Evolutionary conservation across 331 rosid species (phyloP).

Genomic region (Acacia pycnantha): DNA sequence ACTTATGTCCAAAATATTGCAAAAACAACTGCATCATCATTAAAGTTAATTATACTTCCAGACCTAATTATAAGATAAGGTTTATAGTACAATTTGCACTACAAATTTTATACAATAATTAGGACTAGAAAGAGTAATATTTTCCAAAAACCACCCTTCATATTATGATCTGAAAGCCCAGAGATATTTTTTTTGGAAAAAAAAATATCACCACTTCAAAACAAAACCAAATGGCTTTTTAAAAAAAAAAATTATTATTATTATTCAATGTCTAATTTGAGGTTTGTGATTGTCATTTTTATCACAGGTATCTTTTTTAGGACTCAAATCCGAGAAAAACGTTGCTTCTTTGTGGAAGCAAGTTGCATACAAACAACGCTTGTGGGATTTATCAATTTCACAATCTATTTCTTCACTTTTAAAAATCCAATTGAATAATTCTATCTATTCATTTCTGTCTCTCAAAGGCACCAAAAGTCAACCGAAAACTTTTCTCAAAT

Average conservation of each 20-base stretch:
- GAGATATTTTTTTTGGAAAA: too few species aligned
- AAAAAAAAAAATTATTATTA: too few species aligned
- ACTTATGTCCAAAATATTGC: not conserved
- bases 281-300: too few species aligned
- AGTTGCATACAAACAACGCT: not conserved
- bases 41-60: not conserved
- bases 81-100: too few species aligned
- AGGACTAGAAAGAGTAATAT: not conserved
- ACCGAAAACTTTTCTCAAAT: not conserved
- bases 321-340: too few species aligned
- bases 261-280: too few species aligned
- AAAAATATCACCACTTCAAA: not conserved
- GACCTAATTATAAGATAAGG: too few species aligned
- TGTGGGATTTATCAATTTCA: not conserved
- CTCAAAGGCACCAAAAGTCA: constrained; percentile 24
- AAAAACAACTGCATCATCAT: not conserved
- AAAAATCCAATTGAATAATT: not conserved
- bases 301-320: too few species aligned
- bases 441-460: not conserved
- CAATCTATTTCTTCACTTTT: not conserved
- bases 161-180: not conserved
- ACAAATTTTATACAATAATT: too few species aligned
- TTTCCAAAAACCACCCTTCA: not conserved
- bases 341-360: not conserved
- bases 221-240: not conserved